phyloP scores from a whole-genome alignment of 192 early-diverging fungal species.

The Hyaloraphidium curvatum region DNA sequence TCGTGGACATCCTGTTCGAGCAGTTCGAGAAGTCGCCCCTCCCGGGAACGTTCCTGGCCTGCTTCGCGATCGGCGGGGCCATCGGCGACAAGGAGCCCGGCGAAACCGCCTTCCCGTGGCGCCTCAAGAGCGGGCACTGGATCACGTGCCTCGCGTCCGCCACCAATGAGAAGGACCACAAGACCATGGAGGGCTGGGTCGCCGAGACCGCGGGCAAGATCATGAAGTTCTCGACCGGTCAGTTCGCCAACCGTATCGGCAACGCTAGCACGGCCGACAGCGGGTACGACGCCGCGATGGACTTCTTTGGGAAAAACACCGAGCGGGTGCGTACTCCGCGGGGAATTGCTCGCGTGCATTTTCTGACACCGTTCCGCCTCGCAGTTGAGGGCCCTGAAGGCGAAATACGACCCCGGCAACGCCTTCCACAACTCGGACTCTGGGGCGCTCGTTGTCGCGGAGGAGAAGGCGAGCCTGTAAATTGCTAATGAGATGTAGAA shows the following conservation, averaged over 20 bases:
- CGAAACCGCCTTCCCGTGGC: constrained; percentile 3
- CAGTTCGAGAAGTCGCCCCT: not conserved
- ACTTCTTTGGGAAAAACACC: not conserved
- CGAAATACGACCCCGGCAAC: not conserved
- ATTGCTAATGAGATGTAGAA: too few species aligned
- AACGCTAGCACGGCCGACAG: not conserved
- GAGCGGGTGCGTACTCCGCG: too few species aligned
- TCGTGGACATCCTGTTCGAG: not conserved
- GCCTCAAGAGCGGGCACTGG: not conserved
- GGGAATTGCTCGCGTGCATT: too few species aligned
- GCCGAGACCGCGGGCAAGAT: not conserved
- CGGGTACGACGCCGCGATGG: not conserved
- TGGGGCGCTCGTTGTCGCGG: not conserved
- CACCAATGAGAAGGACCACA: not conserved
- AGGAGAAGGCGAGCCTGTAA: too few species aligned
- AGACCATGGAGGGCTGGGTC: not conserved
- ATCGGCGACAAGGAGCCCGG: constrained; percentile 1
- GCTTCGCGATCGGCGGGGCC: not conserved
- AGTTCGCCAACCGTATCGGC: constrained; percentile 3
- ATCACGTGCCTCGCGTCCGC: not conserved
- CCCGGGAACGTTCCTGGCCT: not conserved
- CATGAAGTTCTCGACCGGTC: not conserved
- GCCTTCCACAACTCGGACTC: not conserved
- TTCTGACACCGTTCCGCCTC: too few species aligned
- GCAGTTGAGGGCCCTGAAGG: not conserved